These are phyloP conservation scores for Psilocybe cyanescens DNA, from an alignment of 768 basidiomycete genomes.

Conservation along the genomic window DNA sequence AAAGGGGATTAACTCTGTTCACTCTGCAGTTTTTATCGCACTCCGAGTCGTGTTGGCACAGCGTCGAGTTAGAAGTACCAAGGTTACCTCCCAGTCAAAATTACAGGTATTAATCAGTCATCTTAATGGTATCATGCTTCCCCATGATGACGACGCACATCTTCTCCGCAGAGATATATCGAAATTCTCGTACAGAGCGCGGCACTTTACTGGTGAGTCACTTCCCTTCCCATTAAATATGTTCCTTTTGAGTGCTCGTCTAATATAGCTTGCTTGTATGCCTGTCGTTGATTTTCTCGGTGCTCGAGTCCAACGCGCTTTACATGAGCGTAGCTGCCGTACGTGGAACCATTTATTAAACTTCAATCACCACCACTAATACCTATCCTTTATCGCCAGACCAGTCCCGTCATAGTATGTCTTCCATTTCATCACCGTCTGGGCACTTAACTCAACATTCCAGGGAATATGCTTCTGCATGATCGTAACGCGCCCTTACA, in stretches of 20 bases:
- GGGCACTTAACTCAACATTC: neutral
- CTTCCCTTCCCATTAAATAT: neutral
- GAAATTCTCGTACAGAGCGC: conserved; percentile 6
- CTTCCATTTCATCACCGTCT: neutral
- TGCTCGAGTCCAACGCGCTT: neutral
- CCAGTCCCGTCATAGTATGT: neutral
- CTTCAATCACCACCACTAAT: too few relatives aligned
- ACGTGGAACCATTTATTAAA: neutral
- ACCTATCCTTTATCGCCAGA: neutral
- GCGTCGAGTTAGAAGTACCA: neutral
- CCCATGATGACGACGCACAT: too few relatives aligned
- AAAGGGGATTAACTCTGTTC: neutral
- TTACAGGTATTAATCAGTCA: neutral
- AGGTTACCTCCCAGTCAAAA: neutral
- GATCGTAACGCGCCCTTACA: neutral
- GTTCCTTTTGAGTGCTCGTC: neutral
- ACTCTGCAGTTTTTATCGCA: neutral
- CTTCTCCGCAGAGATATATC: conserved; percentile 1
- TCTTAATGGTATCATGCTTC: neutral
- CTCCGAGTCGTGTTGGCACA: neutral
- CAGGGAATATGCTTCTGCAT: conserved; percentile 8
- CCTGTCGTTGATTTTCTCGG: neutral
- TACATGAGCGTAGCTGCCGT: conserved; percentile 5
- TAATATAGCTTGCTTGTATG: neutral
- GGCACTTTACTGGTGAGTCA: neutral